phyloP scores from a whole-genome alignment of 805 yeast species.

The Metschnikowia santaceciliae region DNA sequence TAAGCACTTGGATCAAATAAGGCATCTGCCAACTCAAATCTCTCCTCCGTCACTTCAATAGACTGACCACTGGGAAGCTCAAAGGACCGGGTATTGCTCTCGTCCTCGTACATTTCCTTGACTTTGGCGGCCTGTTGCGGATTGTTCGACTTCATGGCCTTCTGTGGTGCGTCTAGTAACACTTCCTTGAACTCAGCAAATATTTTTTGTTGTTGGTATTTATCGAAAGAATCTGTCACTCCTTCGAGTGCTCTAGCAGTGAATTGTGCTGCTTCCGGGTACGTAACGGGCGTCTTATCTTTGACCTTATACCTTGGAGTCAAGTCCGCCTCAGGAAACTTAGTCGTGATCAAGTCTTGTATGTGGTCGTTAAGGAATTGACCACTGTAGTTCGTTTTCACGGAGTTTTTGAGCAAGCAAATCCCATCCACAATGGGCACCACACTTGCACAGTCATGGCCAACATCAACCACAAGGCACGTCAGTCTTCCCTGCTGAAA shows the following conservation, averaged over 20 bases:
- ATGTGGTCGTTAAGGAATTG: conserved; percentile 56
- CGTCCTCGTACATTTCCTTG: conserved; percentile 27
- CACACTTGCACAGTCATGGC: conserved; percentile 72
- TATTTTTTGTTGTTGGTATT: conserved; percentile 52
- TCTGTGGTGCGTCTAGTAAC: conserved; percentile 51
- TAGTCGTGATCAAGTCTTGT: conserved; percentile 33
- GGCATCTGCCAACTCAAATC: conserved; percentile 67
- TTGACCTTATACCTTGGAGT: conserved; percentile 46
- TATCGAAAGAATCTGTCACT: conserved; percentile 48
- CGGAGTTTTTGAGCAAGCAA: conserved; percentile 64
- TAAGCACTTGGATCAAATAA: conserved; percentile 59
- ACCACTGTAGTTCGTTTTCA: conserved; percentile 74
- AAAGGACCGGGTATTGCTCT: conserved; percentile 43
- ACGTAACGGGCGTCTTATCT: conserved; percentile 36
- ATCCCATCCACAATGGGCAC: conserved; percentile 84
- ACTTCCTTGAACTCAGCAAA: conserved; percentile 76
- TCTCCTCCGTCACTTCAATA: conserved; percentile 54
- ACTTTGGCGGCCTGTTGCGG: conserved; percentile 19
- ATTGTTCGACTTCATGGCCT: conserved; percentile 21
- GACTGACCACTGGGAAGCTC: conserved; percentile 78
- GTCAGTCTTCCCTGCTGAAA: conserved; percentile 87
- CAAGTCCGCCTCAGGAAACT: conserved; percentile 26
- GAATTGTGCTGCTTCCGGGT: conserved; percentile 28
- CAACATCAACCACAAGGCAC: conserved; percentile 81
- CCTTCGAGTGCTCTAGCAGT: conserved; percentile 23